Evolutionary conservation across 2,329 filamentous ascomycete genomes (phyloP), one percentile per base, ranked within the genome.

Genomic region (Alternaria alternata): DNA sequence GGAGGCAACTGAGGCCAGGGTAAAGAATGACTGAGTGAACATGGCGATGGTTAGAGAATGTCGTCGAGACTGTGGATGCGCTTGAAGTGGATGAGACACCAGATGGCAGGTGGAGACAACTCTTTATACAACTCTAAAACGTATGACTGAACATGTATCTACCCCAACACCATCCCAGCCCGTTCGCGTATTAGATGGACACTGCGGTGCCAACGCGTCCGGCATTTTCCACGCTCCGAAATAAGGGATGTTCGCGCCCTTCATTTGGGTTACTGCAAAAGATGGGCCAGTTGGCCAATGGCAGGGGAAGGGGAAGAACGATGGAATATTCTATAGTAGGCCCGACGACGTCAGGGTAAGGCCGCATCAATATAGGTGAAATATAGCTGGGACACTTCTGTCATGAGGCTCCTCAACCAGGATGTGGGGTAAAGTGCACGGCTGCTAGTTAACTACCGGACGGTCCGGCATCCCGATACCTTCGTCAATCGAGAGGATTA

Each of bases 321-420:
- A 38, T 51, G 62, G 65, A 72, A 68, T 38, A 36, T 69, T 71
- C 69, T 61, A 71, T 67, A 72, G 60, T 68, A 64, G 46, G 62
- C 41, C 59, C 51, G 49, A 55, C 57, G 54, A 59, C 54, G 56
- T 60, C 49, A 51, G 54, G 38, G 14, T 46, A 62, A 61, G 52
- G 55, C 57, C 57, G 55, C 22, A 22, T 62, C 61, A 66, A 66
- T 69, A 61, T 65, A 65, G 18, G n/a, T 56, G 58, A 44, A 58
- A 39, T 39, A 39, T 20, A 39, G 36, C 36, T 20, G 7, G 39
- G 55, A 56, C 20, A 39, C 20, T 24, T 12, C 28, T 60, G 54
- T 54, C 48, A 52, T 63, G 51, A 60, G 55, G 57, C 53, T 61
- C 46, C 51, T 53, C 53, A 41, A 34, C 34, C 49, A 49, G 51